Evolutionary conservation across 2,329 filamentous ascomycete species (phyloP), one percentile per base, ranked within the genome.

Genomic region (Colletotrichum navitas): DNA sequence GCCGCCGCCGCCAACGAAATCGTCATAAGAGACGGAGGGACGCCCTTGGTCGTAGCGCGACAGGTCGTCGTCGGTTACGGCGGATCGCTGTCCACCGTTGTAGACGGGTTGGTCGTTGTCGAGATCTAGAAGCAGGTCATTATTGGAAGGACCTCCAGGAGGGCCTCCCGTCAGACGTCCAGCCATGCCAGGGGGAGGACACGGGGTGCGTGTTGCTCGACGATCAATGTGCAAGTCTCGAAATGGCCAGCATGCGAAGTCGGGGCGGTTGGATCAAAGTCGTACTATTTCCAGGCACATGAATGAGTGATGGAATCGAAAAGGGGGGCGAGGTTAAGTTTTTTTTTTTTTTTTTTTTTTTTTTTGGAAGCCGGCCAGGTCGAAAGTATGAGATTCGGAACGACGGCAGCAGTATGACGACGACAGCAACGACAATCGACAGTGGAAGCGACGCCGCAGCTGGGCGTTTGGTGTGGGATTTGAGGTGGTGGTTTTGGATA

Each of bases 1-100:
- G 21, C 43, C 45, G n/a, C 85, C 84, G 61, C 86, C 90, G 74
- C 95, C 95, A 74, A 98, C 92, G 80, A 98, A 98, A 77, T 96
- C 93, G 86, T 98, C 95, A 83, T 98, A 98, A 70, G 94, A 97
- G 63, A 95, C 91, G 34, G 95, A 98, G 63, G 94, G 93, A 75
- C 95, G 92, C 68, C 90, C 83, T 73, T 89, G 86, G 77, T 93
- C 87, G 78, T 92, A 90, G 79, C 90, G 89, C 78, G 95, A 84
- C 59, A 97, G 86, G 75, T 95, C 91, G 75, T 97, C 92, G 80
- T 97, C 94, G 80, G 92, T 92, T 73, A 93, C 85, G n/a, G 92
- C 89, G 61, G 94, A 92, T 69, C 90, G 89, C 80, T 94, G 92
- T 74, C 94, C 94, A 75, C 87, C 88, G 80, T 88, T 90, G 82